Conservation (phyloP, 495 filamentous ascomycete genomes). For the Neurospora sp. region DNA sequence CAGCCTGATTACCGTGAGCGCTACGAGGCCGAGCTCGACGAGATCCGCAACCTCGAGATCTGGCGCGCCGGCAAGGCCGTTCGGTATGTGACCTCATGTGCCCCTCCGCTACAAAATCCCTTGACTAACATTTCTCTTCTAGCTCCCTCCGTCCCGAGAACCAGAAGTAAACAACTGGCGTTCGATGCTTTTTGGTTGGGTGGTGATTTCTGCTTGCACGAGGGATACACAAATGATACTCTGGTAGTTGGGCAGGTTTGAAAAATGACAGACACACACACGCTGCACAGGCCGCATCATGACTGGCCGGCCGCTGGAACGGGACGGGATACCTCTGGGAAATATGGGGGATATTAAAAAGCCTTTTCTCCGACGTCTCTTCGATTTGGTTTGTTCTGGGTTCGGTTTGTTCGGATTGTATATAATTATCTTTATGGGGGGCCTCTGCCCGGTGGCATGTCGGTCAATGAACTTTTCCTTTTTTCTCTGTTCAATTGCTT, state of each 20-base stretch:
- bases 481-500: neutral
- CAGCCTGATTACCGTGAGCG: slow-evolving; percentile 90
- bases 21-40: slow-evolving; percentile 92
- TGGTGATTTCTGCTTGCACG: neutral
- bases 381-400: neutral
- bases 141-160: slow-evolving; percentile 86
- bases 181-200: neutral
- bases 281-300: neutral
- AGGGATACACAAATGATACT: slow-evolving; percentile 1
- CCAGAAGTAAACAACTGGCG: slow-evolving; percentile 53
- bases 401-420: neutral
- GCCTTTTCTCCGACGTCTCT: neutral
- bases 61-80: slow-evolving; percentile 98
- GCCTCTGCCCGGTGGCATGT: neutral
- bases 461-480: neutral
- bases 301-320: neutral
- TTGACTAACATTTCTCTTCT: slow-evolving; percentile 12
- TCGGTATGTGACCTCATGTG: slow-evolving; percentile 40
- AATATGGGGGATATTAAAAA: neutral
- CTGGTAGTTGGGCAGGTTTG: neutral
- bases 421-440: neutral
- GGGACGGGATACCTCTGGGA: slow-evolving; percentile 14
- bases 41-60: slow-evolving; percentile 95
- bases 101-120: slow-evolving; percentile 1
- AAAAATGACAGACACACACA: neutral